Conservation (phyloP, 2,329 filamentous ascomycete genomes). For the Calonectria henricotiae region DNA sequence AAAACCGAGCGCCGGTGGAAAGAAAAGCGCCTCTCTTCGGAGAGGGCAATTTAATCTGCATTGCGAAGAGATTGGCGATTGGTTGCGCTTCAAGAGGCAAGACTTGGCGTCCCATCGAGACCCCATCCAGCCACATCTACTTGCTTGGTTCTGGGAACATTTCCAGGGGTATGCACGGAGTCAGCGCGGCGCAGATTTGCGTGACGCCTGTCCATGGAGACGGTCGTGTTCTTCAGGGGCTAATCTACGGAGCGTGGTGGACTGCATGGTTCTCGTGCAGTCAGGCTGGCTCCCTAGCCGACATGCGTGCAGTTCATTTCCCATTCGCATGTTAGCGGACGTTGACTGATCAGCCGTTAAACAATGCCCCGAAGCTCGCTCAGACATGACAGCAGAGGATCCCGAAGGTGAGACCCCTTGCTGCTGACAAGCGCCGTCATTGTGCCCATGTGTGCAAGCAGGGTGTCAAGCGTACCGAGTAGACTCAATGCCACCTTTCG, state of each 20-base stretch:
- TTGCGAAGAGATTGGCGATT: conserved; percentile 43
- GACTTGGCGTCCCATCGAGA: conserved; percentile 40
- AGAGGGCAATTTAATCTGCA: conserved; percentile 51
- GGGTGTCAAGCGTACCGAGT: conserved; percentile 20
- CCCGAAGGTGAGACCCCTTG: conserved; percentile 14
- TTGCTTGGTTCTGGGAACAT: conserved; percentile 36
- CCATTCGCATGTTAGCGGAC: conserved; percentile 16
- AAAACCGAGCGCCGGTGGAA: conserved; percentile 18
- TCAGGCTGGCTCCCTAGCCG: neutral
- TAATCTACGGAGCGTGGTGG: conserved; percentile 7
- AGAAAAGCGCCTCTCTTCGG: conserved; percentile 29
- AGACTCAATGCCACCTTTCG: conserved; percentile 11
- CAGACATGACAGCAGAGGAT: conserved; percentile 7
- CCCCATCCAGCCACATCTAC: conserved; percentile 37
- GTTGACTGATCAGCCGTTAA: conserved; percentile 9
- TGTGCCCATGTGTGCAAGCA: conserved; percentile 5
- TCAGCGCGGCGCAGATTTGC: conserved; percentile 26
- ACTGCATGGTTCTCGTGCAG: neutral
- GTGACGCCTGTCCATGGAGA: conserved; percentile 32
- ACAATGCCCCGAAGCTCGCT: conserved; percentile 16
- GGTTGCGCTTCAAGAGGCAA: conserved; percentile 40
- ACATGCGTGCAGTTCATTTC: conserved; percentile 10
- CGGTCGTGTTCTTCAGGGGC: neutral
- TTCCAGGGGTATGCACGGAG: conserved; percentile 40
- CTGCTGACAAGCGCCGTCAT: conserved; percentile 7